Percentiles rank a stretch among this genome's conserved stretches.
phyloP scores from a whole-genome alignment of 2,329 filamentous ascomycete genomes.

The Aspergillus terreus region DNA sequence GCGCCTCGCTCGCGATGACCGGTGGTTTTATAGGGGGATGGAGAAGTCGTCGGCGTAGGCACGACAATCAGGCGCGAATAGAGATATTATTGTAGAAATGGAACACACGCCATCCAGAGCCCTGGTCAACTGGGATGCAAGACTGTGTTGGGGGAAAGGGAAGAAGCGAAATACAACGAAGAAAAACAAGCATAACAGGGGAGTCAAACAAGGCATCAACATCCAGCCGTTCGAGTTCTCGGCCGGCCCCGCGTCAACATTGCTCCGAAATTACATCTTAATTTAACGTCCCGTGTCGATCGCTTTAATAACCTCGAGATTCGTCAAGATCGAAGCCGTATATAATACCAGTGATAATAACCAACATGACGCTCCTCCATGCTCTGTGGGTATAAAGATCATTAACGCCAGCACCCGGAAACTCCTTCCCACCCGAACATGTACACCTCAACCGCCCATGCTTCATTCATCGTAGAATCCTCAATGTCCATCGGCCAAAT shows the following conservation, averaged over 20 bases:
- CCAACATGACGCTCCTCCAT: conserved; percentile 7
- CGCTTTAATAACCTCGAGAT: neutral
- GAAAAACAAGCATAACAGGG: neutral
- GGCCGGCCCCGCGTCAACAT: conserved; percentile 20
- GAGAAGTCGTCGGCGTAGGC: too few species aligned
- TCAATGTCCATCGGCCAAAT: conserved; percentile 38
- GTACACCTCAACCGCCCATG: neutral
- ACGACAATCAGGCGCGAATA: neutral
- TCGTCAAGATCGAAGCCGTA: too few species aligned
- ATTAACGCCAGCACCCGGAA: conserved; percentile 1
- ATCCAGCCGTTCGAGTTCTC: neutral
- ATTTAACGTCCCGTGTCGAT: neutral
- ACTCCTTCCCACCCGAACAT: neutral
- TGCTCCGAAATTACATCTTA: conserved; percentile 22
- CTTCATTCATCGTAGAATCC: conserved; percentile 14
- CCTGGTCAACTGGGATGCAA: conserved; percentile 6
- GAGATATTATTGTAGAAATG: conserved; percentile 1
- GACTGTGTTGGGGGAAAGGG: conserved; percentile 13
- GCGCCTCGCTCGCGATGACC: neutral
- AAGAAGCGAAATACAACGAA: neutral
- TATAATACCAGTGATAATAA: neutral
- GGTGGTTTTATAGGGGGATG: neutral
- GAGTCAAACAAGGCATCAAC: neutral
- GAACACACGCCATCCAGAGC: conserved; percentile 5
- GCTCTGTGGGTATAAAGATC: conserved; percentile 13